Conservation (phyloP, 495 filamentous ascomycete genomes). For the Talaromyces nanjingensis region DNA sequence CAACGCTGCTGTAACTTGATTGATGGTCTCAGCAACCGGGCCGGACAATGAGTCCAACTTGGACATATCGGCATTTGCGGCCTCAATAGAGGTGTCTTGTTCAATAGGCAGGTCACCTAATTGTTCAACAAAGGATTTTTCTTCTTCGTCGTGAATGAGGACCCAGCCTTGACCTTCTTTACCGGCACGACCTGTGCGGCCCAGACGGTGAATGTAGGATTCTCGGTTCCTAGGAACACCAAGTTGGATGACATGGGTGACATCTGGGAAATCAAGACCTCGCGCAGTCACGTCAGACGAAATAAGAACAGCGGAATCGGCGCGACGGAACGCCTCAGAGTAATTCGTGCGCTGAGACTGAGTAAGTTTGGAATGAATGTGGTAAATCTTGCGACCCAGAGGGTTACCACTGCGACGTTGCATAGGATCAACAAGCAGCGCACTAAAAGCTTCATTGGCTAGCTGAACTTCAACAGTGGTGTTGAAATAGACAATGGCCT, state of each 20-base stretch:
- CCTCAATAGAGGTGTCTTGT: conserved; percentile 43
- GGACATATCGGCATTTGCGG: conserved; percentile 48
- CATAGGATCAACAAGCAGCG: conserved; percentile 30
- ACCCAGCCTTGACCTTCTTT: conserved; percentile 78
- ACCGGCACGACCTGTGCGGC: conserved; percentile 66
- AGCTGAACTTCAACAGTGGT: conserved; percentile 65
- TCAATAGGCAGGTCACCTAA: conserved; percentile 59
- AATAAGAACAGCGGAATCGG: conserved; percentile 65
- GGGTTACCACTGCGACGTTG: conserved; percentile 29
- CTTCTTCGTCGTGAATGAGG: conserved; percentile 56
- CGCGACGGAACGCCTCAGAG: conserved; percentile 63
- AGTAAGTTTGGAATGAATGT: conserved; percentile 75
- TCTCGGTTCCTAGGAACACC: conserved; percentile 54
- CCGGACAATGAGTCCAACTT: conserved; percentile 21
- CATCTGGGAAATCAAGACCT: conserved; percentile 75
- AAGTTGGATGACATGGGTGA: conserved; percentile 66
- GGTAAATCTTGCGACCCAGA: conserved; percentile 44
- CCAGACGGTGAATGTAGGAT: conserved; percentile 68
- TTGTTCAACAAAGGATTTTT: conserved; percentile 33
- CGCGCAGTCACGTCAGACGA: conserved; percentile 92
- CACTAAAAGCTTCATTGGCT: conserved; percentile 51
- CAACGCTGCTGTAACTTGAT: conserved; percentile 28
- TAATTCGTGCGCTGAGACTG: conserved; percentile 59
- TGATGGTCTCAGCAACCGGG: conserved; percentile 22
- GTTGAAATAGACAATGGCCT: conserved; percentile 86